Base-by-base conservation (phyloP, 129 eudicot species). In the Ambrosia artemisiifolia region DNA sequence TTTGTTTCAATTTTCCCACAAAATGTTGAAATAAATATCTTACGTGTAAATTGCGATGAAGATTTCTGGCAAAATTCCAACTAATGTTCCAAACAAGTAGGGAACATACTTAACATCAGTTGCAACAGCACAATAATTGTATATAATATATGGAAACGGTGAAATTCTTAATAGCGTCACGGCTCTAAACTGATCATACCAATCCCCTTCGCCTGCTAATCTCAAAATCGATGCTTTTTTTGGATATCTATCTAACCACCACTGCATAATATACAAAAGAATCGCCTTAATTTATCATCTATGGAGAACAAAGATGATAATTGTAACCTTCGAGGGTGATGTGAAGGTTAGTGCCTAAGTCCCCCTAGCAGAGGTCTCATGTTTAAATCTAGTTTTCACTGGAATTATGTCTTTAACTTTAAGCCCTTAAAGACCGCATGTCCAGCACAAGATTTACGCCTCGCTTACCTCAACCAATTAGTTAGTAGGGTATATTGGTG, bases 141-240 rank as follows among this genome's bases (percentile, higher is more conserved):
- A 92, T 7, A 89, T 53, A 1, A 76, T 73, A 77, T 88, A 88
- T 3, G 96, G 97, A 55, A 92, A 92, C 4, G 97, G 97, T 11
- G 97, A 92, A 61, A 92, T 81, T 61, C 97, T 83, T 72, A 92
- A 85, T 69, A 92, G 68, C 10, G 83, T 67, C 42, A 92, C 97
- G 47, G 94, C 89, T 77, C 88, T 84, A 61, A 86, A 84, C 70
- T 92, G 97, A 85, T 78, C 79, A 47, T 76, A 75, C 86, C 85
- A 85, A 66, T 81, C 84, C 65, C 97, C 97, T 78, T 88, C 97
- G 28, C 97, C 97, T 33, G 97, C 97, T 77, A 92, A 79, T 73
- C 79, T 85, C 75, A 92, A 85, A 63, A 92, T 76, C 4, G 94
- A 86, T 13, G 91, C 96, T 74, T 81, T 85, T 78, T 92, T 89